phyloP scores from a whole-genome alignment of 352 stramenopile genomes.

The Globisporangium paroecandrum region DNA sequence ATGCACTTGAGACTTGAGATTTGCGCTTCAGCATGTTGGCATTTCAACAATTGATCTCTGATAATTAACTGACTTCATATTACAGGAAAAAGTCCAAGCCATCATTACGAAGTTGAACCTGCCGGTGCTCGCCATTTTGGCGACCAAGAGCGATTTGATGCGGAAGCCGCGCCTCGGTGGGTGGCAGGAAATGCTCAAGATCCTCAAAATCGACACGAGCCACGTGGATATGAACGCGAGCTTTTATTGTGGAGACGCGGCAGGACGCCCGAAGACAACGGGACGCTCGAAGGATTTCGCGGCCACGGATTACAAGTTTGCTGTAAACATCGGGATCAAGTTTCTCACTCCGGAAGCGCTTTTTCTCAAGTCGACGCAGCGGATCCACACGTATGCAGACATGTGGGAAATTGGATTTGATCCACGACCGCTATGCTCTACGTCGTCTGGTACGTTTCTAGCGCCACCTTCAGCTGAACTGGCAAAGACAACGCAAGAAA shows the following conservation, averaged over 20 bases:
- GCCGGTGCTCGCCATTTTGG: conserved; percentile 67
- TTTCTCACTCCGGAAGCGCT: conserved; percentile 86
- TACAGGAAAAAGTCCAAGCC: conserved; percentile 59
- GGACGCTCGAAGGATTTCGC: conserved; percentile 81
- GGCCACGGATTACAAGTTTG: conserved; percentile 87
- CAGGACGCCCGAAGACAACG: conserved; percentile 63
- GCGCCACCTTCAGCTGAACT: conserved; percentile 22
- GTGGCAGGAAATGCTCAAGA: conserved; percentile 52
- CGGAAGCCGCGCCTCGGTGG: conserved; percentile 72
- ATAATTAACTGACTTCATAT: conserved; percentile 5
- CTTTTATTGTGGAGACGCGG: conserved; percentile 84
- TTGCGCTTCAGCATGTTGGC: background rate
- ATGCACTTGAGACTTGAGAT: background rate
- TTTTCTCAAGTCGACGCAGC: conserved; percentile 70
- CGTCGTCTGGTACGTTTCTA: conserved; percentile 30
- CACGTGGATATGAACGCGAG: conserved; percentile 46
- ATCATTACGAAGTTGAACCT: conserved; percentile 61
- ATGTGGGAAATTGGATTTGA: conserved; percentile 80
- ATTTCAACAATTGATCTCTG: background rate
- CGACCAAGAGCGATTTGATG: conserved; percentile 70
- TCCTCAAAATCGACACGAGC: conserved; percentile 22
- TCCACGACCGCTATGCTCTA: conserved; percentile 34
- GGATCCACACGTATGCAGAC: conserved; percentile 60
- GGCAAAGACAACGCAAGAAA: conserved; percentile 41
- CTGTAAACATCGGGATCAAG: conserved; percentile 72